Evolutionary conservation across 331 rosid genomes (phyloP).

Genomic region (Quercus phellos): DNA sequence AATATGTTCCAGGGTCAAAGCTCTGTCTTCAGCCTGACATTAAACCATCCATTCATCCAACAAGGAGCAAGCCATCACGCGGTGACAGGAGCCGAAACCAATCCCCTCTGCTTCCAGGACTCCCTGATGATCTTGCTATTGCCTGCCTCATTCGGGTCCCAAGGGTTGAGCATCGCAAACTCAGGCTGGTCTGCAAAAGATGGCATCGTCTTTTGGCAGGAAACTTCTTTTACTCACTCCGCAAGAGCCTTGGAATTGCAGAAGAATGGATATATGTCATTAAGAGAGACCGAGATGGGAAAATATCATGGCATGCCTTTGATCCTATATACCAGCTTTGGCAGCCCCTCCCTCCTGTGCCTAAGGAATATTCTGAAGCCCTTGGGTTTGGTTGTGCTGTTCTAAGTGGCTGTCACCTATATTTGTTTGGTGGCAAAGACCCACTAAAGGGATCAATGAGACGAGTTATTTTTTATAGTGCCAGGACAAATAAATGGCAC

Average conservation of each 20-base stretch:
- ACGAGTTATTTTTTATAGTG: conserved; percentile 72
- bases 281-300: conserved; percentile 80
- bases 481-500: conserved; percentile 89
- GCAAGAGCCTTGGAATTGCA: conserved; percentile 63
- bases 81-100: conserved; percentile 73
- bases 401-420: conserved; percentile 76
- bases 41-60: conserved; percentile 83
- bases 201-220: conserved; percentile 82
- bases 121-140: conserved; percentile 87
- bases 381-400: conserved; percentile 94
- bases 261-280: conserved; percentile 85
- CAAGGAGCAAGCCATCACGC: conserved; percentile 66
- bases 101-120: conserved; percentile 83
- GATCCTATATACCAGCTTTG: conserved; percentile 77
- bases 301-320: conserved; percentile 88
- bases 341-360: conserved; percentile 90
- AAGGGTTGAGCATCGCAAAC: conserved; percentile 71
- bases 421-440: conserved; percentile 82
- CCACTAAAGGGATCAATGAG: conserved; percentile 81
- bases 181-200: conserved; percentile 77
- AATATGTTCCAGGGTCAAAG: conserved; percentile 74
- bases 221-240: conserved; percentile 76
- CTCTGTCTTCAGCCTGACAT: conserved; percentile 87
- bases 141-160: conserved; percentile 85
- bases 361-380: conserved; percentile 82